phyloP scores from a whole-genome alignment of 768 basidiomycete species.

The Termitomyces sp. region DNA sequence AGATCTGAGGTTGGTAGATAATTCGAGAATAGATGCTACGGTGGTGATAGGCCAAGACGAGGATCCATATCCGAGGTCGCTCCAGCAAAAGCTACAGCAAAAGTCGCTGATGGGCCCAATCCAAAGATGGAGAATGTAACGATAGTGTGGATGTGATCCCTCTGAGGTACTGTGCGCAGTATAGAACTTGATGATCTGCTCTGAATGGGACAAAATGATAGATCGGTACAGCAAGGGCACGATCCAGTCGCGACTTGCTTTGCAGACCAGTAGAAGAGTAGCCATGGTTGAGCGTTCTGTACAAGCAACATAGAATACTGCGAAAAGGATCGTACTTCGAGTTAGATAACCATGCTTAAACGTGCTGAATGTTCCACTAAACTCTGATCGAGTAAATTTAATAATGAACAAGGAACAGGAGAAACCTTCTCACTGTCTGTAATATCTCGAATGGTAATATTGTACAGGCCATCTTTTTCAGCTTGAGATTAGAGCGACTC shows the following conservation, averaged over 20 bases:
- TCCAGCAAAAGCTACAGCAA: conserved; percentile 1
- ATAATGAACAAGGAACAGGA: neutral
- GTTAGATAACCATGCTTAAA: neutral
- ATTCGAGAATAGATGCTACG: conserved; percentile 25
- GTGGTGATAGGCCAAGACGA: conserved; percentile 25
- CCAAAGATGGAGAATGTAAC: conserved; percentile 24
- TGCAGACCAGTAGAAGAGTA: conserved; percentile 7
- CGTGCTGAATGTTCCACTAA: neutral
- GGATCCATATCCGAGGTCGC: conserved; percentile 26
- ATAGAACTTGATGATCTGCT: conserved; percentile 17
- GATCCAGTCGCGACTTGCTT: conserved; percentile 13
- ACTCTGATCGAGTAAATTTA: neutral
- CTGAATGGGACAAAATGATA: conserved; percentile 14
- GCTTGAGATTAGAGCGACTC: too few relatives aligned
- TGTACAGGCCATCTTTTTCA: neutral
- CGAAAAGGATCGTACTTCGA: neutral
- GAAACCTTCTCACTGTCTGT: neutral
- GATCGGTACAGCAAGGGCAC: conserved; percentile 21
- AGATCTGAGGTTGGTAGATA: conserved; percentile 20
- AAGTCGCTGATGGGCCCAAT: conserved; percentile 18
- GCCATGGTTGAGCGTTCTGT: neutral
- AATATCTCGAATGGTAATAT: conserved; percentile 8
- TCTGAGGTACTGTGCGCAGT: conserved; percentile 16
- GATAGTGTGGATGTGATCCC: conserved; percentile 13
- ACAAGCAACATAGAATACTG: conserved; percentile 16